Conservation (phyloP, 345 rosid species). For the Physaria fendleri region DNA sequence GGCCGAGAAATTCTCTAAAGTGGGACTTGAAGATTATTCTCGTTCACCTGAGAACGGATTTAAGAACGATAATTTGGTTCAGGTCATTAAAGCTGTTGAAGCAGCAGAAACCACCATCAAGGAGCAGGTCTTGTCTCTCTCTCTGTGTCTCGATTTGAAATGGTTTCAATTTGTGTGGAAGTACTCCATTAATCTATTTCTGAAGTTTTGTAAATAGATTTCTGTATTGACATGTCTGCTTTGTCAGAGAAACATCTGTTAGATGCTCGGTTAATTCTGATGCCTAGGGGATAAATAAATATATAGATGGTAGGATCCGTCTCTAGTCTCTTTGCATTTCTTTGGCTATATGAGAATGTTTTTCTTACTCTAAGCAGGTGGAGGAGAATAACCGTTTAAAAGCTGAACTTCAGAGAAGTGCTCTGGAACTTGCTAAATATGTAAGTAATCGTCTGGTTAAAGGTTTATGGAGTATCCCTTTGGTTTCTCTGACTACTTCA, state of each 20-base stretch:
- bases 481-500: neutral
- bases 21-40: conserved; percentile 34
- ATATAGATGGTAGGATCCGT: neutral
- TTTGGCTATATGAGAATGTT: neutral
- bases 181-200: neutral
- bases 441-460: conserved; percentile 36
- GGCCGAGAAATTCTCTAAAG: conserved; percentile 42
- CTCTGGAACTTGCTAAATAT: conserved; percentile 50
- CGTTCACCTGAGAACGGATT: conserved; percentile 5
- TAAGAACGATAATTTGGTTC: conserved; percentile 55
- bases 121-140: conserved; percentile 52
- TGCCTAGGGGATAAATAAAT: neutral
- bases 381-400: conserved; percentile 74
- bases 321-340: conserved; percentile 1
- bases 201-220: neutral
- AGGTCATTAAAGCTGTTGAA: conserved; percentile 87
- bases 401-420: conserved; percentile 55
- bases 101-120: conserved; percentile 83
- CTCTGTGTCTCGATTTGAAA: neutral
- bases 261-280: neutral
- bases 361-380: conserved; percentile 36
- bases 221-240: conserved; percentile 1
- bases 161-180: neutral
- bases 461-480: neutral
- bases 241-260: neutral